Base-by-base conservation (phyloP, 2,329 filamentous ascomycete genomes). In the Neopestalotiopsis sp. region DNA sequence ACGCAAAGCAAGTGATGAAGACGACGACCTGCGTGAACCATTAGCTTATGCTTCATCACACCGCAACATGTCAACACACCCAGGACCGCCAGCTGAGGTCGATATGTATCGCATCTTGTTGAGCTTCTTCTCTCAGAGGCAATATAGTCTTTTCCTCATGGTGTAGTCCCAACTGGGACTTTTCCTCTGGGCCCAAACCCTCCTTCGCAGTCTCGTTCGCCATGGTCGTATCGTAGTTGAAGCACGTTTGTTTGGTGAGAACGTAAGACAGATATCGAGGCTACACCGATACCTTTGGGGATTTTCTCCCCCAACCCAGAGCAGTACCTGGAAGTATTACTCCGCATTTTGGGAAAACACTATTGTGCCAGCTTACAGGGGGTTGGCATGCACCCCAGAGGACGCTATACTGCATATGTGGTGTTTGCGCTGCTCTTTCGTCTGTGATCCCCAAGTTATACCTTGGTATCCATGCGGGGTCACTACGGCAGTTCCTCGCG, bases 81-180 rank as follows among this genome's bases (percentile, higher is more conserved):
- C 86, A 89, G 67, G 86, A 88, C 70, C 86, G 81, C 87, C 87
- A 89, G 56, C 85, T 84, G 13, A 88, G 76, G 62, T 83, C 77
- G 70, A 88, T 77, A 72, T 86, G 86, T 4, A 76, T 72, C 6
- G 75, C 77, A 49, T 78, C 77, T 14, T 75, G 65, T 3, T 74
- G 59, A 3, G 77, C 80, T 68, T 79, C 79, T 66, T 79, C 73
- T 14, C 78, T 74, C 45, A 80, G 76, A 14, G 78, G 73, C 12
- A 72, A 59, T 9, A 73, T 68, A 0, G 70, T 68, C 7, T 69
- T 53, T 58, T 71, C 67, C 28, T 72, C 66, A 38, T 66, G 61
- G 40, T 13, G 9, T 9, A 45, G 14, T 10, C 38, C 40, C 1
- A 30, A 7, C 17, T 64, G 17, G 14, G 20, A n/a, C 61, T 64